Conservation (phyloP, 1,284 basidiomycete species). For the Boletus sp. region DNA sequence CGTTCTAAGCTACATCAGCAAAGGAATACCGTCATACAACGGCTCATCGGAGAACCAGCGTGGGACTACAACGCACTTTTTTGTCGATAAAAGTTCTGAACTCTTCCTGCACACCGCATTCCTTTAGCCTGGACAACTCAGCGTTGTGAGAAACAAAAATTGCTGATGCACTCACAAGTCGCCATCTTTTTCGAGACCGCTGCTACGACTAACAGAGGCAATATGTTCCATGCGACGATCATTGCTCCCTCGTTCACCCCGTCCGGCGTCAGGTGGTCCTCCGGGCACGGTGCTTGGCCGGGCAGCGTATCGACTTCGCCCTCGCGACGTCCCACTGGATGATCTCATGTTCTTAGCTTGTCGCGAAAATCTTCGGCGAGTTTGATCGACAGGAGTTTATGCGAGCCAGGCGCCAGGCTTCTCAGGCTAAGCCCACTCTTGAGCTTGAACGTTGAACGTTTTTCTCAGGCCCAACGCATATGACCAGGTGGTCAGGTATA, state of each 20-base stretch:
- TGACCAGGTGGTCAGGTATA: too few species aligned
- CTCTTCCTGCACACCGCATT: constrained; percentile 54
- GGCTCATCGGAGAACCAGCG: neutral
- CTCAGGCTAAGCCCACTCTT: too few species aligned
- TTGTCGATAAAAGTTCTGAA: constrained; percentile 58
- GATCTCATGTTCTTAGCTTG: constrained; percentile 17
- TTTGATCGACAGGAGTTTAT: neutral
- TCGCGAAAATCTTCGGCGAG: neutral
- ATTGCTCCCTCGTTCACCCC: constrained; percentile 3
- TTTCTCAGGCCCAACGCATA: neutral
- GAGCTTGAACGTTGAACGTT: too few species aligned
- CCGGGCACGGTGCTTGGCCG: neutral
- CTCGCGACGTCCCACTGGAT: constrained; percentile 8
- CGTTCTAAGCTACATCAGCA: constrained; percentile 40
- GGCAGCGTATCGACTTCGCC: constrained; percentile 9
- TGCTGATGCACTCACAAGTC: constrained; percentile 51
- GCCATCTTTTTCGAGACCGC: constrained; percentile 65
- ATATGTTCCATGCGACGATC: constrained; percentile 50
- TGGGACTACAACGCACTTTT: constrained; percentile 44
- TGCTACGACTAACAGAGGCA: constrained; percentile 67
- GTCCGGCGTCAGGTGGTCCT: neutral
- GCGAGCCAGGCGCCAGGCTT: too few species aligned
- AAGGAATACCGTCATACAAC: constrained; percentile 2
- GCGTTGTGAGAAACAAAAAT: constrained; percentile 21
- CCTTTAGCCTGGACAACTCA: constrained; percentile 50